Percentiles rank a stretch among this genome's conserved stretches.
Conservation (phyloP, 495 filamentous ascomycete species). For the Mytilinidion resinicola region DNA sequence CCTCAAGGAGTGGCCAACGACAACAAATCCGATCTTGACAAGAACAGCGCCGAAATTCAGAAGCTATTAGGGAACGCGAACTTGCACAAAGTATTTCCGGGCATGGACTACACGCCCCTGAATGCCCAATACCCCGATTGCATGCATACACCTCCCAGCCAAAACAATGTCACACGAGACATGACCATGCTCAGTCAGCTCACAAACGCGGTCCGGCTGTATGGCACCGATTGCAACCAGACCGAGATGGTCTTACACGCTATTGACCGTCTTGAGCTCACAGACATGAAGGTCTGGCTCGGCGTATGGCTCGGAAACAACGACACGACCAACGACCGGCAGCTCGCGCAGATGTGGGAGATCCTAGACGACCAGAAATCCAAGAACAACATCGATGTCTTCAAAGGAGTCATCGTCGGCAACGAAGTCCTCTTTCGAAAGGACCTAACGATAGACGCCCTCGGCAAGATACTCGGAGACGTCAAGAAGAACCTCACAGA, state of each 20-base stretch:
- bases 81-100: constrained; percentile 89
- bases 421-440: constrained; percentile 90
- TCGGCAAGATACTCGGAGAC: constrained; percentile 58
- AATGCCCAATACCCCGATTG: constrained; percentile 88
- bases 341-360: constrained; percentile 72
- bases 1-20: constrained; percentile 15
- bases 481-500: constrained; percentile 67
- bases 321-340: constrained; percentile 72
- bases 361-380: constrained; percentile 50
- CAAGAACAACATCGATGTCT: constrained; percentile 54
- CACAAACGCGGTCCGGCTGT: constrained; percentile 82
- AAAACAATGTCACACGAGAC: constrained; percentile 92
- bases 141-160: constrained; percentile 66
- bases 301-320: constrained; percentile 92
- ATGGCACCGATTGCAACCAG: constrained; percentile 97
- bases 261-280: constrained; percentile 64
- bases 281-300: constrained; percentile 85
- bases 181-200: constrained; percentile 86
- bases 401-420: constrained; percentile 84
- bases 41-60: constrained; percentile 74
- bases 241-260: constrained; percentile 89
- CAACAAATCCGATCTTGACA: constrained; percentile 61
- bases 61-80: constrained; percentile 68
- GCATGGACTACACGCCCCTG: constrained; percentile 94
- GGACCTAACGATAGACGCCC: constrained; percentile 56